Base-by-base conservation (phyloP, 139 green algal species). In the Chlorella sp. region DNA sequence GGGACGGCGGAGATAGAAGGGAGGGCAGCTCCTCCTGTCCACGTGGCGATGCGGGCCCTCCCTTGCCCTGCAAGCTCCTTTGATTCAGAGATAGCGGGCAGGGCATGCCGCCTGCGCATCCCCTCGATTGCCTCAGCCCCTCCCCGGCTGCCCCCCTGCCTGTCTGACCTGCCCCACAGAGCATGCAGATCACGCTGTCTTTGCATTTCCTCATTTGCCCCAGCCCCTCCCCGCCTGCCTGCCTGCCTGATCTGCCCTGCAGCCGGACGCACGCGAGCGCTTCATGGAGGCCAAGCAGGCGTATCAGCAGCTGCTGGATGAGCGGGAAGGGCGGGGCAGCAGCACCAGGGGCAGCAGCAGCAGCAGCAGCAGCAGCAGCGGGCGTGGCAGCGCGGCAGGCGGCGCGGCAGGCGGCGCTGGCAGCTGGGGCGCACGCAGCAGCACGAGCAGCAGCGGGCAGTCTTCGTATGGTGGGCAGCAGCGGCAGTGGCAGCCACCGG, bases 211-310 rank as follows among this genome's bases (percentile, higher is more conserved):
- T 83, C 34, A 24, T 81, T 60, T 2, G 28, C 21, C 37, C 34
- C 30, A 32, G 36, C 37, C 34, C 14, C 26, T 28, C 32, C 21
- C 39, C 39, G 34, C 39, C 42, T 66, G 26, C 5, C 0, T 36
- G 12, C n/a, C 66, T 68, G 26, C 36, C 39, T 88, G 22, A 15
- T 48, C 28, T 48, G 4, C 69, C 32, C n/a, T 32, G 1, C 91
- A 94, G 93, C 87, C 94, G 0, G 93, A 97, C 90, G 96, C 96
- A 0, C 89, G 93, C 73, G 91, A 96, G 34, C 91, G 91, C 2
- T 98, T 98, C 91, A 96, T 97, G 95, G 95, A 97, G 88, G 94
- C 91, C 66, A 98, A 97, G 81, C 88, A 92, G 77, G 96, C 96
- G 2, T 98, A 96, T 87, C 95, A 97, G 57, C 93, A 94, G 14